Conservation (phyloP, 306 rosid genomes). For the Dalbergia cochinchinensis region DNA sequence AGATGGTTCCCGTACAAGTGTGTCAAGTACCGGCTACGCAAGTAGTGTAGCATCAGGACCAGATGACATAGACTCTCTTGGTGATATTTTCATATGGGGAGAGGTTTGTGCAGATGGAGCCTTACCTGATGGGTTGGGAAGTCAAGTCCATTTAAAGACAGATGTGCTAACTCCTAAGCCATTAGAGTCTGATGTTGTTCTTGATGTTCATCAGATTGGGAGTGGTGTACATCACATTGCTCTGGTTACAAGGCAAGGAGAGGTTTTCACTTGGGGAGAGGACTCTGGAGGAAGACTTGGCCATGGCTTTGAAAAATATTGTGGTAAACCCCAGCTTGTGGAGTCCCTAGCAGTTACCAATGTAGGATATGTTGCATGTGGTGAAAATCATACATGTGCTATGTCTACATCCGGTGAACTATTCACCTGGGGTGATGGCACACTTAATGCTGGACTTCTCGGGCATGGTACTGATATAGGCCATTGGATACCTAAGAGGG, state of each 20-base stretch:
- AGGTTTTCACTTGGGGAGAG: constrained; percentile 99
- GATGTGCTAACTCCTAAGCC: constrained; percentile 81
- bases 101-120: constrained; percentile 75
- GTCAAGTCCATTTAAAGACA: constrained; percentile 54
- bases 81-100: constrained; percentile 96
- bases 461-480: constrained; percentile 89
- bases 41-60: constrained; percentile 86
- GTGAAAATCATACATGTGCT: constrained; percentile 92
- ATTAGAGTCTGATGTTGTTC: constrained; percentile 86
- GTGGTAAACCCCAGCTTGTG: constrained; percentile 72
- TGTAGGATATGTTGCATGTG: constrained; percentile 80
- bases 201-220: constrained; percentile 85
- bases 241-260: constrained; percentile 94
- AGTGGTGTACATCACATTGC: constrained; percentile 84
- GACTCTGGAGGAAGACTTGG: constrained; percentile 96
- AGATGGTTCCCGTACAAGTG: constrained; percentile 87
- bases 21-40: constrained; percentile 79
- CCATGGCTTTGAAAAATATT: constrained; percentile 80
- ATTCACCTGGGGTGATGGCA: constrained; percentile 95
- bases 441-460: constrained; percentile 81
- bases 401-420: constrained; percentile 79
- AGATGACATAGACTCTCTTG: constrained; percentile 94
- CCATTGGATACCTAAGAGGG: constrained; percentile 84
- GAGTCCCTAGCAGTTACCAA: constrained; percentile 73
- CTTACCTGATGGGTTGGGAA: constrained; percentile 65